Evolutionary conservation across 2,329 filamentous ascomycete genomes (phyloP), one percentile per base, ranked within the genome.

Genomic region (Clonostachys rosea): DNA sequence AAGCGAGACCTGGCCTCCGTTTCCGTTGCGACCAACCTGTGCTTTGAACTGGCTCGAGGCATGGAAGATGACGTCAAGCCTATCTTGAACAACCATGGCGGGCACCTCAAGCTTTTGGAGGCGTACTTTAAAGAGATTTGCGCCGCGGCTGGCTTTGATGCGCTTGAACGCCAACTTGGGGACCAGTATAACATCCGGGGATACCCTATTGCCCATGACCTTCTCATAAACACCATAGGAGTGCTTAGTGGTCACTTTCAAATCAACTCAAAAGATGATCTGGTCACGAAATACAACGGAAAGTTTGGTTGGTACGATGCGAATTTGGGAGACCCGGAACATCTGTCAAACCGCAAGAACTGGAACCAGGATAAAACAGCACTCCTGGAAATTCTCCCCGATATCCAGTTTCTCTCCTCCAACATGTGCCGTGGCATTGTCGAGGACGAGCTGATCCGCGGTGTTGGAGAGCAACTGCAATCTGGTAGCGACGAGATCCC

Each of bases 51-150:
- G 10, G 54, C 54, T 5, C 51, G 48, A 9, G 50, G 46, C 43
- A 53, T 58, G 50, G 54, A 56, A 14, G 74, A 78, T 53, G 71
- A 80, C 39, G 75, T 78, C 47, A 66, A 73, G 52, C 68, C 63
- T 3, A 2, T 56, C 1, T 5, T 55, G 2, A 46, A 47, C 4
- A 47, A 50, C 17, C 24, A 45, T 1, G 45, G 41, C 3, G 49
- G 55, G 2, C 40, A 33, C 24, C 4, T 5, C 2, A 1, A 24
- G 2, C 12, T 56, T 6, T 18, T 17, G 0, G 20, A 37, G 1
- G n/a, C n/a, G n/a, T n/a, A n/a, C n/a, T n/a, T n/a, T n/a, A n/a
- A n/a, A n/a, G n/a, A n/a, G n/a, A n/a, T n/a, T n/a, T n/a, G n/a
- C 12, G 14, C 34, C 5, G 17, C 11, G 0, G n/a, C 39, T 5